Evolutionary conservation across 148 eudicot species (phyloP).

Genomic region (Rhododendron kiyosumense): DNA sequence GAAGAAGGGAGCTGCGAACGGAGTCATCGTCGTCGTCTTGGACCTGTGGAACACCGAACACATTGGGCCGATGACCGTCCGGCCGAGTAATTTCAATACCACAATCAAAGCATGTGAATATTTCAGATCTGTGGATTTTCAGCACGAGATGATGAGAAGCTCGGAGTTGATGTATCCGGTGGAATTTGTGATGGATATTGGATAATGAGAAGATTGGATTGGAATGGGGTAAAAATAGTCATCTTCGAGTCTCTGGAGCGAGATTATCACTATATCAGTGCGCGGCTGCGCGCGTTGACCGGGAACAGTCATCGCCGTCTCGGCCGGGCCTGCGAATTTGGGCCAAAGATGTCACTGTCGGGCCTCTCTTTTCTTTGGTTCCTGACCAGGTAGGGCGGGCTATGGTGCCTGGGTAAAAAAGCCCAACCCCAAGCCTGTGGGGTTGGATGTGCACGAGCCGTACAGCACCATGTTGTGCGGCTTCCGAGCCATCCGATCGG

Average conservation of each 20-base stretch:
- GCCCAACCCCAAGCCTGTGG: background rate
- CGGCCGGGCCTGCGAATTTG: background rate
- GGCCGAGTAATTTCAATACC: background rate
- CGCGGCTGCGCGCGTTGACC: background rate
- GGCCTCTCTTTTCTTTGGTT: background rate
- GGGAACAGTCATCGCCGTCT: background rate
- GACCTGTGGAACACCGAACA: background rate
- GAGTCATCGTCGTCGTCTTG: background rate
- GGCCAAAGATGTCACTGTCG: background rate
- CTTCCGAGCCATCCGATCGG: too few species aligned
- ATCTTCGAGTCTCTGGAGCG: background rate
- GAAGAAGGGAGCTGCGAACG: background rate
- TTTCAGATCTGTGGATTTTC: background rate
- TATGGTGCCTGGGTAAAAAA: background rate
- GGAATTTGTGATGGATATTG: background rate
- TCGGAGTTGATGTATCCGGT: background rate
- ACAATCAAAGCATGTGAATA: background rate
- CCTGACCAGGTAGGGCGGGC: background rate
- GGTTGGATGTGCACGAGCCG: background rate
- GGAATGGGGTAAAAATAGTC: background rate
- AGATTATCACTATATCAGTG: background rate
- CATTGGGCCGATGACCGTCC: constrained; percentile 3
- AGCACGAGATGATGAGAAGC: background rate
- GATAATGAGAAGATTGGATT: background rate
- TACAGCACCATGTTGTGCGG: too few species aligned